Evolutionary conservation across 768 basidiomycete species (phyloP).

Genomic region (Cystobasidium ongulense): DNA sequence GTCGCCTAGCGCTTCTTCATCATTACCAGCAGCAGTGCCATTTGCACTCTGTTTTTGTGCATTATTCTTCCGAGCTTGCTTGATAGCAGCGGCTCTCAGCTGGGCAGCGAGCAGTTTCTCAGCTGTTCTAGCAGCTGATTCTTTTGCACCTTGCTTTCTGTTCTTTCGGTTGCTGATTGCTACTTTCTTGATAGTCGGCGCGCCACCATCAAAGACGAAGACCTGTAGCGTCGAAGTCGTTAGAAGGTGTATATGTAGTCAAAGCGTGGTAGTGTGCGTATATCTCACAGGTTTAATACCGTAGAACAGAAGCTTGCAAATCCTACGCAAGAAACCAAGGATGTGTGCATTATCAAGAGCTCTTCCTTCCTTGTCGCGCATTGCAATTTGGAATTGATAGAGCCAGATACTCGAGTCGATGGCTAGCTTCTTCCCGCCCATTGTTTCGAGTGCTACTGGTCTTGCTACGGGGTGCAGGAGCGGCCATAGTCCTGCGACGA

Average conservation of each 20-base stretch:
- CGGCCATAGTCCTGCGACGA: constrained; percentile 19
- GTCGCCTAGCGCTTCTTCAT: constrained; percentile 52
- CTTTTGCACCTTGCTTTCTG: constrained; percentile 82
- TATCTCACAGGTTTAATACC: constrained; percentile 73
- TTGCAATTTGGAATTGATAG: constrained; percentile 98
- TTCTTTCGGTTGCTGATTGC: constrained; percentile 76
- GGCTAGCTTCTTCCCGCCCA: constrained; percentile 83
- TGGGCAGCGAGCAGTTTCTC: constrained; percentile 89
- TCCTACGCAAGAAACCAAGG: constrained; percentile 72
- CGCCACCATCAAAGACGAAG: constrained; percentile 97
- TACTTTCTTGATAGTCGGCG: constrained; percentile 74
- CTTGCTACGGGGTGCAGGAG: constrained; percentile 25
- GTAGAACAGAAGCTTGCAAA: constrained; percentile 88
- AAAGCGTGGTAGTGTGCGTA: neutral
- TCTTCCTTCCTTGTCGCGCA: constrained; percentile 83
- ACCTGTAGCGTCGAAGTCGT: constrained; percentile 43
- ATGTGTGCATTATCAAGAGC: constrained; percentile 88
- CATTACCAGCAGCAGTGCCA: constrained; percentile 53
- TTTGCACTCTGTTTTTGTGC: constrained; percentile 50
- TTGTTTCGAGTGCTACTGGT: constrained; percentile 32
- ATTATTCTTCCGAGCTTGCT: constrained; percentile 50
- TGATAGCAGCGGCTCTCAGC: constrained; percentile 77
- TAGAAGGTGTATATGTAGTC: neutral
- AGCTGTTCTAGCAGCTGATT: constrained; percentile 75
- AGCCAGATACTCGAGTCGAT: constrained; percentile 99